Base-by-base conservation (phyloP, 1,284 basidiomycete genomes). In the Polyporus tsugae region DNA sequence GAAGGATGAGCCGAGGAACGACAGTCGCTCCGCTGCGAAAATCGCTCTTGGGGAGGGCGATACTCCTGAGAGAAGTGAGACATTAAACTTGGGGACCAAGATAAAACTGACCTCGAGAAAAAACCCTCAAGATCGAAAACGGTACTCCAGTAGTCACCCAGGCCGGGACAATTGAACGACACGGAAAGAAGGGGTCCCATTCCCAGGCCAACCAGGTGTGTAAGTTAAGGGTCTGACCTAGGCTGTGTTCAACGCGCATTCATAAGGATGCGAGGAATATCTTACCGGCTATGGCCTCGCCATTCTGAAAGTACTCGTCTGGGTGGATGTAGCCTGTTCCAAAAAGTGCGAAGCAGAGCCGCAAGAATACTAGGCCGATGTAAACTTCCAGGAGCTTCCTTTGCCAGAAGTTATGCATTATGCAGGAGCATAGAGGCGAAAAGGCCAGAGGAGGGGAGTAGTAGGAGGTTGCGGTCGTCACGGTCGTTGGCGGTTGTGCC, bases 251-350 rank as follows among this genome's bases (percentile, higher is more conserved):
- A 55, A 38, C 25, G 42, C 35, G 4, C 39, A 57, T 57, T 36
- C n/a, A 17, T 33, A 17, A 22, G 9, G 13, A 60, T 39, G 7
- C 17, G 2, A 11, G 22, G 9, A 25, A 15, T 9, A 46, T 6
- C 67, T 6, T 29, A 82, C 82, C 82, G 61, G 82, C 79, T 33
- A 75, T 77, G n/a, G 79, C 74, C 69, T 83, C 82, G 49, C 79
- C 82, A 66, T 80, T 83, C 73, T 83, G 82, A 71, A 83, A 81
- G 69, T 82, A 76, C 72, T 83, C 82, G 66, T 83, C 82, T 7
- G 82, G 82, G 65, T 83, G 82, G 60, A 83, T 82, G 69, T 83
- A 83, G 1, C 78, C 82, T 15, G 75, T 77, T 35, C 81, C 80
- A 58, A 71, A 71, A 10, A 83, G 68, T 4, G 82, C 81, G 22